phyloP scores from a whole-genome alignment of 2,329 filamentous ascomycete species.

The Furcasterigmium sp. region DNA sequence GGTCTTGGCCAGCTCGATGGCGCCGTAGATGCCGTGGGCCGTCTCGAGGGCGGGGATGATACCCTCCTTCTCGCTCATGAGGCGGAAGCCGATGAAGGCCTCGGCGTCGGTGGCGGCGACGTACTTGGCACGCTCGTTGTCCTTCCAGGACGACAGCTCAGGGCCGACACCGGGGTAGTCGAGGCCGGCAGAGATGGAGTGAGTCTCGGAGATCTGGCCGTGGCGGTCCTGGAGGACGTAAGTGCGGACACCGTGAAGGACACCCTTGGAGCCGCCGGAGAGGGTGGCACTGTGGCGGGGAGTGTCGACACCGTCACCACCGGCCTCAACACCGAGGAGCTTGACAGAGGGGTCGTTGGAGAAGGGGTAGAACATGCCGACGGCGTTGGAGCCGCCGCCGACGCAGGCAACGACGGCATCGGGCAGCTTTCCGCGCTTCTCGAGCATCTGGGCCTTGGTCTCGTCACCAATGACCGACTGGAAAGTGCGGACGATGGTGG shows the following conservation, averaged over 20 bases:
- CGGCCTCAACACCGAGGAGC: slow-evolving; percentile 89
- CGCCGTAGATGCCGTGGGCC: slow-evolving; percentile 86
- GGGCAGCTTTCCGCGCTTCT: slow-evolving; percentile 80
- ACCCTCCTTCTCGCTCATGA: slow-evolving; percentile 83
- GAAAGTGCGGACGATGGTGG: slow-evolving; percentile 95
- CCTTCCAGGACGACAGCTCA: slow-evolving; percentile 90
- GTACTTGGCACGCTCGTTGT: slow-evolving; percentile 79
- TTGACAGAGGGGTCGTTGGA: slow-evolving; percentile 78
- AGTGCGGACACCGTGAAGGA: slow-evolving; percentile 91
- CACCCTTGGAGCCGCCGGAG: slow-evolving; percentile 79
- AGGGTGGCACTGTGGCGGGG: slow-evolving; percentile 82
- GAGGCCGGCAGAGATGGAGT: slow-evolving; percentile 92
- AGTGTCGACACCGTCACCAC: slow-evolving; percentile 88
- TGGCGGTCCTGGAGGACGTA: slow-evolving; percentile 91
- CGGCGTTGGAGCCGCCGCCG: slow-evolving; percentile 89
- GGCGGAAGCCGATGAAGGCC: slow-evolving; percentile 80
- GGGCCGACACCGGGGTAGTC: slow-evolving; percentile 97
- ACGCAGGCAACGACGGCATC: slow-evolving; percentile 97
- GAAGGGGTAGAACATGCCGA: slow-evolving; percentile 98
- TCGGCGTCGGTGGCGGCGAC: slow-evolving; percentile 87
- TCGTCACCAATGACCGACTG: slow-evolving; percentile 94
- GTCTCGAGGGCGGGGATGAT: slow-evolving; percentile 96
- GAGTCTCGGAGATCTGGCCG: slow-evolving; percentile 90
- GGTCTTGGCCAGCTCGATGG: slow-evolving; percentile 84
- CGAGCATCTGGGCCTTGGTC: slow-evolving; percentile 86